phyloP scores from a whole-genome alignment of 2,329 filamentous ascomycete species.

The Neonectria sp. region DNA sequence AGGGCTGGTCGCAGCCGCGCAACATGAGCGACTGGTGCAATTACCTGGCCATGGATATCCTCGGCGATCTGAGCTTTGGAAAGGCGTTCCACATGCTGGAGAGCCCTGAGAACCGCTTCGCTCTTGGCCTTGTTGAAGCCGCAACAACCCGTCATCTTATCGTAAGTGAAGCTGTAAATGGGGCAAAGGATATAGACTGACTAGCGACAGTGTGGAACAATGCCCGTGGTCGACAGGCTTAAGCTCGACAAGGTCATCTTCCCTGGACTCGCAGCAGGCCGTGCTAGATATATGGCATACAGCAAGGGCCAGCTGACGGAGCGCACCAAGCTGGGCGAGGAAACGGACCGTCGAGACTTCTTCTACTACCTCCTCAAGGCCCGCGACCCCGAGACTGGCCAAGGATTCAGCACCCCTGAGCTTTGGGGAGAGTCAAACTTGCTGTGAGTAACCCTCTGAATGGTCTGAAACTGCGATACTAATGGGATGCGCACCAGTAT shows the following conservation, averaged over 20 bases:
- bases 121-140: slow-evolving; percentile 76
- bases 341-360: slow-evolving; percentile 79
- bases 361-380: slow-evolving; percentile 83
- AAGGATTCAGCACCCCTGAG: slow-evolving; percentile 75
- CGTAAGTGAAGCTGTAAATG: slow-evolving; percentile 60
- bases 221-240: slow-evolving; percentile 77
- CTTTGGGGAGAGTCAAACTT: slow-evolving; percentile 81
- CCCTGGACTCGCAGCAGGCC: slow-evolving; percentile 75
- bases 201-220: slow-evolving; percentile 74
- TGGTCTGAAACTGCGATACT: slow-evolving; percentile 3
- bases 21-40: slow-evolving; percentile 77
- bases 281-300: slow-evolving; percentile 80
- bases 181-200: slow-evolving; percentile 6
- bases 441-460: slow-evolving; percentile 59
- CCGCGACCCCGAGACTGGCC: slow-evolving; percentile 78
- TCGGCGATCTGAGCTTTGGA: slow-evolving; percentile 73
- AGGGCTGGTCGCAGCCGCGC: slow-evolving; percentile 71
- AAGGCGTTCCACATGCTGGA: slow-evolving; percentile 76
- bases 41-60: slow-evolving; percentile 74
- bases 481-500: slow-evolving; percentile 60
- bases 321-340: slow-evolving; percentile 76
- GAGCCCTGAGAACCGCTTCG: slow-evolving; percentile 73
- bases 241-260: slow-evolving; percentile 79
- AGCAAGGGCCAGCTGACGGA: slow-evolving; percentile 77
- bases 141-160: slow-evolving; percentile 79